phyloP scores from a whole-genome alignment of 441 rosid species.

The Lepidium campestre region DNA sequence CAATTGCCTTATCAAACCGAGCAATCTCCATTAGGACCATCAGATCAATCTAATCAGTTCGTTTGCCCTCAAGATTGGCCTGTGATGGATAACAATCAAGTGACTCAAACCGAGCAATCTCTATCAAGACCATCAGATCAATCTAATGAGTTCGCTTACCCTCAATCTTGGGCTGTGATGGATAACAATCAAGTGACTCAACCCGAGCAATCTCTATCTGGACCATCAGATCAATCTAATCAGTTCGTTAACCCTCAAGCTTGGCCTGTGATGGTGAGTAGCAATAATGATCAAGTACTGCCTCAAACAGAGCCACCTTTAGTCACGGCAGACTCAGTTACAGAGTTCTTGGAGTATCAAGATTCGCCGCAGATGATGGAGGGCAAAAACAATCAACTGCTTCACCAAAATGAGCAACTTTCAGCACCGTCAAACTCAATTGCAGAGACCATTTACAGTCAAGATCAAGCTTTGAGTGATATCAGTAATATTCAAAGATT shows the following conservation, averaged over 20 bases:
- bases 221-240: slow-evolving; percentile 20
- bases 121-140: slow-evolving; percentile 31
- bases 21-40: slow-evolving; percentile 4
- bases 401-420: no score
- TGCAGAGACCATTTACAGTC: neutral
- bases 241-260: neutral
- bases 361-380: no score
- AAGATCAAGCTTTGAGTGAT: neutral
- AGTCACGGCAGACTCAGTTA: no score
- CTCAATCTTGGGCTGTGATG: slow-evolving; percentile 4
- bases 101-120: slow-evolving; percentile 23
- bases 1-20: slow-evolving; percentile 22
- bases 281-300: no score
- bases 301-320: no score
- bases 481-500: no score
- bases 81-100: neutral
- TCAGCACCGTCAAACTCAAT: neutral
- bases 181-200: no score
- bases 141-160: no score
- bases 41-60: slow-evolving; percentile 6
- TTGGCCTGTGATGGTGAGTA: neutral
- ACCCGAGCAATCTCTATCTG: no score
- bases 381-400: no score
- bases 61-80: neutral
- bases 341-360: no score